These are phyloP conservation scores for Tolypocladium inflatum DNA, from an alignment of 2,329 filamentous ascomycete genomes.

Conservation along the genomic window DNA sequence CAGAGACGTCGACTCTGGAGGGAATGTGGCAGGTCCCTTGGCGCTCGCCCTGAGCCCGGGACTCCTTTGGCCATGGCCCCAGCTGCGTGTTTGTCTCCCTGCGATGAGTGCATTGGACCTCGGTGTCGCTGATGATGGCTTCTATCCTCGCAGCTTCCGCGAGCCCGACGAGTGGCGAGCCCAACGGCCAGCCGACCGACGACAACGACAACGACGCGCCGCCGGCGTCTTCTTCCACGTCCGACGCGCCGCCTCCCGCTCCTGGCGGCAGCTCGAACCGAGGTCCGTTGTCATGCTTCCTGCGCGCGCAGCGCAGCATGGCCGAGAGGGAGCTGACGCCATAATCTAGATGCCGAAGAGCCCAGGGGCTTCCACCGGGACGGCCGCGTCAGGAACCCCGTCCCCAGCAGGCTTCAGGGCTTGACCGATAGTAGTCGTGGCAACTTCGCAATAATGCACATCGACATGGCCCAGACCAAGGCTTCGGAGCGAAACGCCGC, in stretches of 20 bases:
- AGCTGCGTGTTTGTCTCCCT: constrained; percentile 14
- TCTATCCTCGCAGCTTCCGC: constrained; percentile 7
- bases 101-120: background rate
- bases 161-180: constrained; percentile 2
- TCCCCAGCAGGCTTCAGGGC: constrained; percentile 53
- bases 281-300: background rate
- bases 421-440: constrained; percentile 46
- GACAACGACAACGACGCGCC: background rate
- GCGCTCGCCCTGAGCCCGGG: constrained; percentile 4
- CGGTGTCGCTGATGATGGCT: constrained; percentile 6
- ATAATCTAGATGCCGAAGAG: background rate
- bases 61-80: constrained; percentile 15
- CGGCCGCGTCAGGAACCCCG: constrained; percentile 38
- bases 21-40: constrained; percentile 4
- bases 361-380: constrained; percentile 10
- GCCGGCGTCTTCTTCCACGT: background rate
- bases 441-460: constrained; percentile 55
- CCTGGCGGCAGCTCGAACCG: background rate
- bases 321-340: too few relatives aligned
- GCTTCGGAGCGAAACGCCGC: constrained; percentile 41
- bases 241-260: background rate
- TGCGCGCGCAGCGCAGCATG: background rate
- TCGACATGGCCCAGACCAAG: constrained; percentile 38
- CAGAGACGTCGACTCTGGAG: background rate
- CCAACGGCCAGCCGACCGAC: background rate